Base-by-base conservation (phyloP, 371 early-diverging fungal genomes). In the Dichotomocladium elegans region DNA sequence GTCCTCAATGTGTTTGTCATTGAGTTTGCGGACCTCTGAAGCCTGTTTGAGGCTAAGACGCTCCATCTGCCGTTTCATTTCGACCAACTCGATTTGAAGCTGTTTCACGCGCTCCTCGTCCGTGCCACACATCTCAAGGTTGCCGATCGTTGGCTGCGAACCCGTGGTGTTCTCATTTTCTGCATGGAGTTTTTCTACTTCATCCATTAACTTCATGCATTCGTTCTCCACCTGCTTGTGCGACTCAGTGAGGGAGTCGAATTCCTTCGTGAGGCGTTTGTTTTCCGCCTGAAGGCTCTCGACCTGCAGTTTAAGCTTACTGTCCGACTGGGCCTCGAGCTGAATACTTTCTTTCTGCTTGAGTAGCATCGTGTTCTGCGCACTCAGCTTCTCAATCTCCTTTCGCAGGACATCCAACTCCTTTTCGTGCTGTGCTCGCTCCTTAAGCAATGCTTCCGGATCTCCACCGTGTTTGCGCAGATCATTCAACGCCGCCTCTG, bases 151-250 rank as follows among this genome's bases (percentile, higher is more conserved):
- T 60, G 57, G n/a, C n/a, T n/a, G n/a, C n/a, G n/a, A n/a, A n/a
- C 24, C 60, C 63, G 47, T 48, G 64, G 51, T 24, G 28, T 70
- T 63, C 24, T 74, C 57, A 42, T 77, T 78, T 61, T 87, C 87
- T 1, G 76, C 64, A 49, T 84, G 83, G 25, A 91, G 65, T 45
- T 77, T 77, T 55, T 88, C 88, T 4, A 88, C 81, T 60, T 91
- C 91, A 30, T 88, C 88, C 73, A 87, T 83, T 43, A 89, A 63
- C 45, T 87, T 84, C 43, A 87, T 63, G 55, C 87, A 83, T 60
- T 89, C 88, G 4, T 65, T 78, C 52, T 91, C 87, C 27, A 81
- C 74, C 58, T 82, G 83, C 46, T 80, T 75, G 45, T 88, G 84
- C 8, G 83, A 74, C 31, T 84, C 83, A 47, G 72, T 55, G n/a